phyloP scores from a whole-genome alignment of 495 filamentous ascomycete species.

The Annulohypoxylon stygium region DNA sequence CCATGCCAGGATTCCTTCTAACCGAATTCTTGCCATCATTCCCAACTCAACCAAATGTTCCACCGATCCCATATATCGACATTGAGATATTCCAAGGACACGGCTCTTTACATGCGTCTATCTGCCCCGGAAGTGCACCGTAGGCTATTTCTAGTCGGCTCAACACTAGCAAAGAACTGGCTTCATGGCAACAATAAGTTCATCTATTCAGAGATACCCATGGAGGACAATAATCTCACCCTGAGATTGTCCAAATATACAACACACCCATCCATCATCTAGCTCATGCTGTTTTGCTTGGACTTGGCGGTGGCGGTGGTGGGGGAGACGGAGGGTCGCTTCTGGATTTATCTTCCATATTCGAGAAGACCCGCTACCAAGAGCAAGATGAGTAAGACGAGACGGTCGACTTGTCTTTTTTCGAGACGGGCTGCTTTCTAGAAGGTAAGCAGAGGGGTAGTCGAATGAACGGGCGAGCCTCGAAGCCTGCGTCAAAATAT shows the following conservation, averaged over 20 bases:
- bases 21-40: not conserved
- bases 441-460: not conserved
- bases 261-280: not conserved
- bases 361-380: not conserved
- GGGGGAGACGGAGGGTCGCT: conserved; percentile 61
- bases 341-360: conserved; percentile 51
- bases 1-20: conserved; percentile 11
- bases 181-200: conserved; percentile 17
- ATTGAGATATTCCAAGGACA: not conserved
- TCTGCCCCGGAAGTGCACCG: not conserved
- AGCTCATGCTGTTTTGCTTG: conserved; percentile 41
- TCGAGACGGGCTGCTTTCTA: not conserved
- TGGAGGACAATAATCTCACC: conserved; percentile 27
- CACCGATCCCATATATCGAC: not conserved
- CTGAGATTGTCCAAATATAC: conserved; percentile 5
- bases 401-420: not conserved
- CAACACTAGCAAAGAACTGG: conserved; percentile 8
- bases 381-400: not conserved
- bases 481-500: not conserved
- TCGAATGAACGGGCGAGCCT: conserved; percentile 8
- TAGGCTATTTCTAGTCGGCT: not conserved
- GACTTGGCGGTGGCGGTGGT: conserved; percentile 62
- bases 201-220: conserved; percentile 3
- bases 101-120: not conserved
- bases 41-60: conserved; percentile 1